These are phyloP conservation scores for Piloderma croceum DNA, from an alignment of 768 basidiomycete genomes.

Conservation along the genomic window DNA sequence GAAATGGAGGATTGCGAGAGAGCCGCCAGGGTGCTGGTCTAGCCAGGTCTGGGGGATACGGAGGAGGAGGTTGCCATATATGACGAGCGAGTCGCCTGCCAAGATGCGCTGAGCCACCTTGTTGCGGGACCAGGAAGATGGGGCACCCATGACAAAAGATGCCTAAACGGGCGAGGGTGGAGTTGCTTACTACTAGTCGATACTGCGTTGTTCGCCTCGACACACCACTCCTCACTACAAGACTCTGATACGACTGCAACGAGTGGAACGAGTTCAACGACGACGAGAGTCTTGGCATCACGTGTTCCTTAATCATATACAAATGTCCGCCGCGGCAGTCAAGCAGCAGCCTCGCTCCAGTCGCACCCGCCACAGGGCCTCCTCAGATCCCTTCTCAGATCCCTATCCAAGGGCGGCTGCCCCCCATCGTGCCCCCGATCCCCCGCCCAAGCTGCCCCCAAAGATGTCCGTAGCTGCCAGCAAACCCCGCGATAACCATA, in stretches of 20 bases:
- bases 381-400: conserved; percentile 53
- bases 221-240: too few species aligned
- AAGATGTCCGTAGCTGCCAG: conserved; percentile 18
- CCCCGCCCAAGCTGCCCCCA: conserved; percentile 28
- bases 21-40: conserved; percentile 83
- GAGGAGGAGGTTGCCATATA: conserved; percentile 61
- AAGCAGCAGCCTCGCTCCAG: conserved; percentile 26
- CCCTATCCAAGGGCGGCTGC: conserved; percentile 25
- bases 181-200: too few species aligned
- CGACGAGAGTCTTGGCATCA: too few species aligned
- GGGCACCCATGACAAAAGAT: neutral
- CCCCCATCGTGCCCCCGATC: conserved; percentile 26
- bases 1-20: conserved; percentile 87
- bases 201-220: too few species aligned
- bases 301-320: too few species aligned
- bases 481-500: conserved; percentile 36
- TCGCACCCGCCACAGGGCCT: conserved; percentile 35
- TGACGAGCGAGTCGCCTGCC: conserved; percentile 68
- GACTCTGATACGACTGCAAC: too few species aligned
- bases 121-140: conserved; percentile 13
- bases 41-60: conserved; percentile 73
- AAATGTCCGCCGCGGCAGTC: too few species aligned
- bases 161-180: too few species aligned
- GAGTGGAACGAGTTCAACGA: too few species aligned
- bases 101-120: conserved; percentile 47